Evolutionary conservation across 805 yeast species (phyloP), one percentile per base, ranked within the genome.

Genomic region (Candida odintsovae): DNA sequence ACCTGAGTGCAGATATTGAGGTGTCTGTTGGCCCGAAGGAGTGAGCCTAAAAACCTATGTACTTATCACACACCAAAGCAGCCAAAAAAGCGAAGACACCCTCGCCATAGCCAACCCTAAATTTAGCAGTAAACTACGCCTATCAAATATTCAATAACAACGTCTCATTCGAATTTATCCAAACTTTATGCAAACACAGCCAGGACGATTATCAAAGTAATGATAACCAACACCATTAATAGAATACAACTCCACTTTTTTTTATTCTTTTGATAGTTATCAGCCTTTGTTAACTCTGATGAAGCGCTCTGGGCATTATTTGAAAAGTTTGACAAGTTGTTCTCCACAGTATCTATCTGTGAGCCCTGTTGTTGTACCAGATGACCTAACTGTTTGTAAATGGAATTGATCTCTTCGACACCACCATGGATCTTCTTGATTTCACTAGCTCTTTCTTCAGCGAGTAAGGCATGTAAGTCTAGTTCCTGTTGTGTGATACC

Each of bases 321-420:
- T 6, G 82, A 78, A 49, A 84, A 69, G 40, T 75, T 78, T 22
- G 81, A 66, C 40, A 90, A 71, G 64, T 89, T 89, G 50, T 83
- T 88, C 59, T 89, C 97, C 16, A 90, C 80, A 0, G 90, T 79
- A 58, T 89, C 95, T 16, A 90, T 74, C 54, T 86, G 90, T 26
- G 77, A 82, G 6, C 96, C 96, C 62, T 90, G 97, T 63, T 88
- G 90, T 44, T 75, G 71, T 2, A 90, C 94, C 56, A 90, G 68
- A 35, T 79, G 75, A 15, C 90, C 89, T 47, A 90, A 65, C 57
- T 90, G 96, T 53, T 81, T 80, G 63, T 89, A 90, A 4, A 90
- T 90, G 10, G 89, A 75, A 63, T 90, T 90, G 38, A 90, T 87
- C 53, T 90, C 97, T 44, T 74, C 77, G 11, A 90, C 88, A 0